Evolutionary conservation across 2,329 filamentous ascomycete genomes (phyloP).

Genomic region (Chaetothyriales sp.): DNA sequence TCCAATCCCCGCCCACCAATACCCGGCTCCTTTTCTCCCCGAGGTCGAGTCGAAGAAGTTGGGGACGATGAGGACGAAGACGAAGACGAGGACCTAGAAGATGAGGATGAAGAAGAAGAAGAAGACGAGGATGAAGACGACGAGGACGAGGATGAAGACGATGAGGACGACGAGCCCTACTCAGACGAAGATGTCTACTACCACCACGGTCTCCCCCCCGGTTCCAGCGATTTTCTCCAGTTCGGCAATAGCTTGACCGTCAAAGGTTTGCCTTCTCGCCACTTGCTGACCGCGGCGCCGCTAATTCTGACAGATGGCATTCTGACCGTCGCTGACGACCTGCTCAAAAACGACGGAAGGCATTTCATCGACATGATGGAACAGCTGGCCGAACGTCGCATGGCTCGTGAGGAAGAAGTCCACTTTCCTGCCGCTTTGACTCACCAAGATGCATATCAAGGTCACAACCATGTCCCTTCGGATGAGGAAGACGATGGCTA

Average conservation of each 20-base stretch:
- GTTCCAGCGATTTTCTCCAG: conserved; percentile 78
- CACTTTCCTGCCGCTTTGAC: conserved; percentile 47
- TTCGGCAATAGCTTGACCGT: conserved; percentile 96
- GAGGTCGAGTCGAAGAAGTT: conserved; percentile 50
- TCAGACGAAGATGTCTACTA: conserved; percentile 49
- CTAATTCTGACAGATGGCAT: conserved; percentile 55
- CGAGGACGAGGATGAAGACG: conserved; percentile 55
- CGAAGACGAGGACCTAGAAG: conserved; percentile 39
- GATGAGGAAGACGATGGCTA: conserved; percentile 58
- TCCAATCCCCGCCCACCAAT: conserved; percentile 38
- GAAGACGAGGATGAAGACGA: conserved; percentile 52
- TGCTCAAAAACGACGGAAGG: conserved; percentile 96
- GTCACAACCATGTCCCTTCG: conserved; percentile 58
- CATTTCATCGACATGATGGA: conserved; percentile 99
- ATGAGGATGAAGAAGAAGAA: conserved; percentile 57
- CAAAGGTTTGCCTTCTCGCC: conserved; percentile 43
- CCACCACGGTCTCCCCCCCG: conserved; percentile 48
- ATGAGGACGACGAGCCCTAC: conserved; percentile 55
- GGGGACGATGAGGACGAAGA: conserved; percentile 40
- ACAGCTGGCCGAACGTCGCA: conserved; percentile 87
- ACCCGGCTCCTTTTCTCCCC: conserved; percentile 38
- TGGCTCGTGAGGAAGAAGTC: conserved; percentile 90
- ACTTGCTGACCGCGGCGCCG: conserved; percentile 1
- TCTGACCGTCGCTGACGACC: conserved; percentile 92
- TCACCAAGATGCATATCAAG: conserved; percentile 46